Evolutionary conservation across 2,329 filamentous ascomycete species (phyloP), one percentile per base, ranked within the genome.

Genomic region (Kalmusia sp.): DNA sequence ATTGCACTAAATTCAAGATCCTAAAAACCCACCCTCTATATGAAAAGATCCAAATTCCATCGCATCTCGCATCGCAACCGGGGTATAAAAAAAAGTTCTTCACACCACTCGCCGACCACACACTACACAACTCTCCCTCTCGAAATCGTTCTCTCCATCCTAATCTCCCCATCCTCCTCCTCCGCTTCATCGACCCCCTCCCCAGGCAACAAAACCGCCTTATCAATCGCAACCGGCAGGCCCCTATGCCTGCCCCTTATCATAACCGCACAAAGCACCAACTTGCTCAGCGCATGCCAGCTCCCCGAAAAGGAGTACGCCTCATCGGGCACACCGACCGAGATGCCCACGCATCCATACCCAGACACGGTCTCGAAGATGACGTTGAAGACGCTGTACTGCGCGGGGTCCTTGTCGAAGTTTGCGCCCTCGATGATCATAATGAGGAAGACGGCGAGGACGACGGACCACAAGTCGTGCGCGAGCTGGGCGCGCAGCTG

Each of bases 201-300:
- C 3, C 53, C 57, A n/a, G 76, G 76, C 55, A 79, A 55, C 53
- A 77, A 48, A 2, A 79, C 70, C 2, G 76, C 76, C 57, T 74
- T 72, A 65, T 86, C 82, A 56, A 85, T 80, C 40, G 80, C 79
- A 28, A 83, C 80, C 0, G 83, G 83, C 56, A 86, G 63, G 11
- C 81, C 82, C 37, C 83, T 71, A 71, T 85, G 82, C 31, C 83
- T 65, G 1, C 83, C 83, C 50, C 83, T 69, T 22, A 85, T 68
- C 82, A 85, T 85, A 46, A 84, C 79, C 3, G 77, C 77, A 57
- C 80, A 83, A 17, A 85, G 67, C 1, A 85, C 77, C 38, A 85
- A 62, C 67, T 85, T 85, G 60, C 80, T 82, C 45, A 81, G 64
- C 4, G 66, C 75, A 27, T 76, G 75, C 73, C 82, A 83, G 33